A percentile compares a stretch with the other conserved stretches of the same genome.
These are phyloP conservation scores for Chloropicon primus DNA, from an alignment of 139 green algal species.

Conservation along the genomic window DNA sequence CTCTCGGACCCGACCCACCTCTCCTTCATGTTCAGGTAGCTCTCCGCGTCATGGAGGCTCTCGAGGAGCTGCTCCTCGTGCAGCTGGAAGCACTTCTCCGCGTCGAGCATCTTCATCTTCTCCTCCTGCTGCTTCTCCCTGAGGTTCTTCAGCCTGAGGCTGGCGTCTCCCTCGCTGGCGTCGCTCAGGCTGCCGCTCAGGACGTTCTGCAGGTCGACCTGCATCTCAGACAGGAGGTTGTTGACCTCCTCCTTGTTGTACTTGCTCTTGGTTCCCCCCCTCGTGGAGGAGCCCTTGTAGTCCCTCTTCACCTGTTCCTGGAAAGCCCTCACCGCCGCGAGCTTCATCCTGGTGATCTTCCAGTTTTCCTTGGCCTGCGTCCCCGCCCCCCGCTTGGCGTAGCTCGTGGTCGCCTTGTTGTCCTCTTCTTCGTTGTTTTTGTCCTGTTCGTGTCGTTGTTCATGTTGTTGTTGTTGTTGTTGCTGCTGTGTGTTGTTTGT, in stretches of 20 bases:
- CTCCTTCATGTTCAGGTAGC: not conserved
- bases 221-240: not conserved
- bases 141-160: too few species aligned
- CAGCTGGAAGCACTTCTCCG: not conserved
- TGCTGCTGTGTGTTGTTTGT: too few species aligned
- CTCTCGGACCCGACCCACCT: not conserved
- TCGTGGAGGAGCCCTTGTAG: not conserved
- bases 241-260: not conserved
- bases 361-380: too few species aligned
- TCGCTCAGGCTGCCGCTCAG: not conserved
- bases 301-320: not conserved
- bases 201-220: not conserved
- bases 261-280: not conserved
- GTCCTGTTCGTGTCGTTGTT: too few species aligned
- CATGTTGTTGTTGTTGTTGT: too few species aligned
- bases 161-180: too few species aligned
- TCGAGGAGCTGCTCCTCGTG: not conserved
- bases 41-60: not conserved
- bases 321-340: not conserved
- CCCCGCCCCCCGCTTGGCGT: not conserved
- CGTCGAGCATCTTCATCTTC: not conserved
- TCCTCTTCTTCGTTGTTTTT: too few species aligned
- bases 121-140: not conserved
- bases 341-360: not conserved
- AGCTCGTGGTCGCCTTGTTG: too few species aligned